These are phyloP conservation scores for Orobanche coerulescens DNA, from an alignment of 257 asterid species.

Conservation along the genomic window DNA sequence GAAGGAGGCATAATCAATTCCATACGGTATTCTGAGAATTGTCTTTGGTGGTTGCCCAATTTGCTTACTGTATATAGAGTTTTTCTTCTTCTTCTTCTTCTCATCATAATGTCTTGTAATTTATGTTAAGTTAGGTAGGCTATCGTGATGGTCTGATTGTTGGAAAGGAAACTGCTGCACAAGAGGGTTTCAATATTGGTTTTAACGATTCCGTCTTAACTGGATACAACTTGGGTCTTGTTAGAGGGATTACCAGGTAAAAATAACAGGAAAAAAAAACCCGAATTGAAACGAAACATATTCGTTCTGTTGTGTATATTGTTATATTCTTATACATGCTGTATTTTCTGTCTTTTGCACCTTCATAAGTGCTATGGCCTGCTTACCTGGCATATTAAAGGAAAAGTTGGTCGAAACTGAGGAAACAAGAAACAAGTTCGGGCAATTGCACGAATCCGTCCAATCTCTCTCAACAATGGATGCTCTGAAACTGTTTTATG, in stretches of 20 bases:
- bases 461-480: slow-evolving; percentile 45
- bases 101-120: slow-evolving; percentile 1
- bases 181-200: slow-evolving; percentile 78
- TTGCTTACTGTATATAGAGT: background rate
- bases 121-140: slow-evolving; percentile 51
- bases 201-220: slow-evolving; percentile 51
- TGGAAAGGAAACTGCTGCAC: slow-evolving; percentile 80
- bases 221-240: slow-evolving; percentile 69
- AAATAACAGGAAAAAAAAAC: slow-evolving; percentile 3
- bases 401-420: slow-evolving; percentile 53
- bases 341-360: slow-evolving; percentile 3
- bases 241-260: slow-evolving; percentile 80
- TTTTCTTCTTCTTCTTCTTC: background rate
- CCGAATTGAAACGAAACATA: background rate
- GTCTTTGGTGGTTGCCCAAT: background rate
- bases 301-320: background rate
- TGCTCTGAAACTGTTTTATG: slow-evolving; percentile 47
- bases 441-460: slow-evolving; percentile 43
- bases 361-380: slow-evolving; percentile 46
- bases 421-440: slow-evolving; percentile 46
- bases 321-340: background rate
- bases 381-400: slow-evolving; percentile 48
- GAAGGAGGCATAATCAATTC: slow-evolving; percentile 56
- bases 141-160: slow-evolving; percentile 88
- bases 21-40: slow-evolving; percentile 56